These are phyloP conservation scores for Rhizopus delemar DNA, from an alignment of 371 early-diverging fungal species.

Conservation along the genomic window DNA sequence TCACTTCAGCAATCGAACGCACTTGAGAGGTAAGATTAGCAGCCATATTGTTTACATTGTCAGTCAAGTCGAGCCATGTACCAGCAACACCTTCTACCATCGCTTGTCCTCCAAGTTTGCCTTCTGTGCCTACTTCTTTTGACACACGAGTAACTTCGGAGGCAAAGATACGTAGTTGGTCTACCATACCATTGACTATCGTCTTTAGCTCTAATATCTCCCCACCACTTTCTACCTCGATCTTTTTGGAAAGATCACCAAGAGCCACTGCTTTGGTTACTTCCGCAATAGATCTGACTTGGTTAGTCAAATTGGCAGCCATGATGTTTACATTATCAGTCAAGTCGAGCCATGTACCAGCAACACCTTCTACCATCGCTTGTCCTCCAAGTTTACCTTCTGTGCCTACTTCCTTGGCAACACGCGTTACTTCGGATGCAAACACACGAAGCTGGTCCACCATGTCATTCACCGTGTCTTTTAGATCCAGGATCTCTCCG, in stretches of 20 bases:
- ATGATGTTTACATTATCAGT: conserved; percentile 49
- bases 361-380: conserved; percentile 37
- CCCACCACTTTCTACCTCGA: conserved; percentile 42
- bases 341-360: conserved; percentile 49
- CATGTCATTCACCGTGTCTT: conserved; percentile 69
- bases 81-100: conserved; percentile 56
- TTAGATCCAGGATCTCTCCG: conserved; percentile 64
- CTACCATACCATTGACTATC: conserved; percentile 34
- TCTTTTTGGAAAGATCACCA: conserved; percentile 54
- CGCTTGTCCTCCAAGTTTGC: conserved; percentile 61
- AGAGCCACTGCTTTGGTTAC: conserved; percentile 51
- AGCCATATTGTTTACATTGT: conserved; percentile 63
- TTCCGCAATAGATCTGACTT: conserved; percentile 53
- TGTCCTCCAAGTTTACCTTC: conserved; percentile 53
- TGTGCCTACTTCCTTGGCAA: conserved; percentile 57
- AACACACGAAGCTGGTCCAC: conserved; percentile 57
- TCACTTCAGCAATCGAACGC: conserved; percentile 53
- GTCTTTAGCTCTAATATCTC: conserved; percentile 34
- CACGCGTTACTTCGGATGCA: conserved; percentile 40
- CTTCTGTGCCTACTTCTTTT: conserved; percentile 56
- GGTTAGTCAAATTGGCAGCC: conserved; percentile 43
- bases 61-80: conserved; percentile 62
- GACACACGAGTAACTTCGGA: conserved; percentile 58
- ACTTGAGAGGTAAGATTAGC: conserved; percentile 58
- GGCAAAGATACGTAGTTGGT: conserved; percentile 53